phyloP scores from a whole-genome alignment of 208 protist genomes.

The Histomonas meleagridis region DNA sequence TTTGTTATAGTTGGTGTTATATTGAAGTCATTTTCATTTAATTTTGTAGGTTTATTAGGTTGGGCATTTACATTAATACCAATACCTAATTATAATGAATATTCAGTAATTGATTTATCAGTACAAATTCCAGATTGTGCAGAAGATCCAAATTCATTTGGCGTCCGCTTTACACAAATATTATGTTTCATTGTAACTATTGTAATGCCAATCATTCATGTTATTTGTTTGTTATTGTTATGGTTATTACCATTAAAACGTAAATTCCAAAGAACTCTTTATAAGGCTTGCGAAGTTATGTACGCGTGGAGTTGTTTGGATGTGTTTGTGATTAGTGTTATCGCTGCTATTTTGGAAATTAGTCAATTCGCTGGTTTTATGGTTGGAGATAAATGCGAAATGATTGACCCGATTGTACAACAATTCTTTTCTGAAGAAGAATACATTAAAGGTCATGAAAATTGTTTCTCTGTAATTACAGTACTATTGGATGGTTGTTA shows the following conservation, averaged over 20 bases:
- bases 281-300: constrained; percentile 56
- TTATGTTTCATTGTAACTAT: constrained; percentile 52
- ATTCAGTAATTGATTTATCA: neutral
- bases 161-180: constrained; percentile 47
- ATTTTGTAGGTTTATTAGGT: neutral
- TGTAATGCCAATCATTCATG: constrained; percentile 52
- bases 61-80: neutral
- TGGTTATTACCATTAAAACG: constrained; percentile 55
- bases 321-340: constrained; percentile 67
- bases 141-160: constrained; percentile 1
- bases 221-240: constrained; percentile 51
- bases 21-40: too few relatives aligned
- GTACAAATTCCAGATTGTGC: neutral
- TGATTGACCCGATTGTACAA: constrained; percentile 52
- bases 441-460: neutral
- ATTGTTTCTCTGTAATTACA: neutral
- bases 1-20: too few relatives aligned
- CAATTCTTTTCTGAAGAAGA: constrained; percentile 19
- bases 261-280: constrained; percentile 42
- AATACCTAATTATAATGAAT: neutral
- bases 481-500: neutral
- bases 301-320: constrained; percentile 73
- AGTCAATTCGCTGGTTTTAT: constrained; percentile 71
- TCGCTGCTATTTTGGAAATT: constrained; percentile 69
- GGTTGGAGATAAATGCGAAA: constrained; percentile 58